Evolutionary conservation across 2,329 filamentous ascomycete species (phyloP).

Genomic region (Onygena corvina): DNA sequence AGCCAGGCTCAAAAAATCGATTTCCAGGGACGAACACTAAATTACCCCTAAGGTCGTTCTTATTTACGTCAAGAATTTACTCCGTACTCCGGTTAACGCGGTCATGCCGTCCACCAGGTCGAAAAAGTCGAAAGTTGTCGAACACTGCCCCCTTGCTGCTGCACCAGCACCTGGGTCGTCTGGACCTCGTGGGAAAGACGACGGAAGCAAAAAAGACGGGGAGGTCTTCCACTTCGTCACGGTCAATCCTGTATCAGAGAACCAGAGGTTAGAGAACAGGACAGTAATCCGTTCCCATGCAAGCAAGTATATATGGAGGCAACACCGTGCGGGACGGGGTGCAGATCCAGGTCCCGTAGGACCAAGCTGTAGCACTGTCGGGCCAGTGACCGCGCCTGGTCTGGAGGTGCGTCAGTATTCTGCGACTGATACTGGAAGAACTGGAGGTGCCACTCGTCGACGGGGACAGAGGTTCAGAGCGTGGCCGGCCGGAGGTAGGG

Average conservation of each 20-base stretch:
- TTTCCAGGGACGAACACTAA: no score
- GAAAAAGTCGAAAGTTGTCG: conserved; percentile 4
- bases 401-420: background rate
- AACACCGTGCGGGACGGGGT: conserved; percentile 15
- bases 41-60: no score
- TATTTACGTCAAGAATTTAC: no score
- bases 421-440: background rate
- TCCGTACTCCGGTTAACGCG: no score
- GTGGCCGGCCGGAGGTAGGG: background rate
- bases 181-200: background rate
- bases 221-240: conserved; percentile 18
- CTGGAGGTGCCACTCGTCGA: background rate
- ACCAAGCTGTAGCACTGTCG: no score
- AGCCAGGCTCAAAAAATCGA: no score
- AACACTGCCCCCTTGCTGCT: background rate
- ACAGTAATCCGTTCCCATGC: conserved; percentile 18
- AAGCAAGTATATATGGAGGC: conserved; percentile 18
- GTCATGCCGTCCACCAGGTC: conserved; percentile 4
- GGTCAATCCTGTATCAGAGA: conserved; percentile 17
- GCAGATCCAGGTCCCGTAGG: conserved; percentile 1
- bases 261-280: conserved; percentile 16
- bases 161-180: no score
- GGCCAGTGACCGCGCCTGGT: background rate
- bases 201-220: conserved; percentile 2
- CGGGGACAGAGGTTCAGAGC: background rate